Conservation (phyloP, 257 asterid species). For the Solanum clarkiae region DNA sequence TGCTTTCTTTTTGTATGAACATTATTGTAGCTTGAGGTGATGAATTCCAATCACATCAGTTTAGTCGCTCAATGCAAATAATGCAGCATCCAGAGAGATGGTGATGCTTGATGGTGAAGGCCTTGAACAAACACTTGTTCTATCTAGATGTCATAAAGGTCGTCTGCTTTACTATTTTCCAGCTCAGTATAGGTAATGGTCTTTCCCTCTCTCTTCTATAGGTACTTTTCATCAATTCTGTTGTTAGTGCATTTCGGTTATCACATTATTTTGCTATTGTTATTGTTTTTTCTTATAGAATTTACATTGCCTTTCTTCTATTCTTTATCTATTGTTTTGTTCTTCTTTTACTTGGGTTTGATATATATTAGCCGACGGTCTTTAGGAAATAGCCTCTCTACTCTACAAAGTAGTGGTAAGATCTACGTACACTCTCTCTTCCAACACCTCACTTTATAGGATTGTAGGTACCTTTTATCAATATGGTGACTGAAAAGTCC, state of each 20-base stretch:
- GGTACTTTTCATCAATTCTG: neutral
- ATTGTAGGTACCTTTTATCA: neutral
- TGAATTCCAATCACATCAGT: neutral
- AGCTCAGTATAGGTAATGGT: conserved; percentile 32
- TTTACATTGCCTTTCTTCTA: no score
- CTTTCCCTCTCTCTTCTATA: conserved; percentile 1
- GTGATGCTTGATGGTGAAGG: conserved; percentile 31
- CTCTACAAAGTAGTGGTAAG: no score
- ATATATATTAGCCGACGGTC: no score
- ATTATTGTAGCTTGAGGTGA: neutral
- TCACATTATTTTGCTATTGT: no score
- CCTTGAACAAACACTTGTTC: conserved; percentile 49
- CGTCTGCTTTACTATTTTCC: conserved; percentile 85
- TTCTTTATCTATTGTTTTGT: no score
- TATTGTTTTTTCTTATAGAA: no score
- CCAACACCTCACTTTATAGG: no score
- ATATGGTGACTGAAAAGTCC: neutral
- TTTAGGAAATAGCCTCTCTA: no score
- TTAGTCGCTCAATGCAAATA: neutral
- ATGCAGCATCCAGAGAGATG: conserved; percentile 36
- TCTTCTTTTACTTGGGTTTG: no score
- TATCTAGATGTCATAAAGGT: conserved; percentile 90
- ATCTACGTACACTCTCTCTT: no score
- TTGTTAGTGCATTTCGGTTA: no score
- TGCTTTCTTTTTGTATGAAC: neutral